A percentile compares a stretch with the other conserved stretches of the same genome.
These are phyloP conservation scores for Epicoccum nigrum DNA, from an alignment of 2,329 filamentous ascomycete species.

Conservation along the genomic window DNA sequence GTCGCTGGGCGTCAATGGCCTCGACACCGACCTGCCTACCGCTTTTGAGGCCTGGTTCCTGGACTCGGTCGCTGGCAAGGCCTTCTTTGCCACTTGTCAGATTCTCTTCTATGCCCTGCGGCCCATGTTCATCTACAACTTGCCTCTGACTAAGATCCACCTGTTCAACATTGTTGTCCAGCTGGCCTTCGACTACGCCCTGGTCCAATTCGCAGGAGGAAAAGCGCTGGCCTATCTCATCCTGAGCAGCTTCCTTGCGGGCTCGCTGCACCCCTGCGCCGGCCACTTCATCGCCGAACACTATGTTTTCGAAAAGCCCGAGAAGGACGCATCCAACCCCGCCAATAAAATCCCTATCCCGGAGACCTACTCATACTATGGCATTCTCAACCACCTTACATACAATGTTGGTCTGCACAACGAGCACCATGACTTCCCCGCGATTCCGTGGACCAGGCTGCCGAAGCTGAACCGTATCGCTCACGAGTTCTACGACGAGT, in stretches of 20 bases:
- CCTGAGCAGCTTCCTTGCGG: conserved; percentile 89
- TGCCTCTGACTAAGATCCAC: conserved; percentile 87
- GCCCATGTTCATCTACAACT: conserved; percentile 90
- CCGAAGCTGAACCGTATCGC: conserved; percentile 79
- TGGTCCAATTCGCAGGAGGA: conserved; percentile 66
- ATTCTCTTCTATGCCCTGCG: conserved; percentile 98
- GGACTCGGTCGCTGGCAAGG: conserved; percentile 92
- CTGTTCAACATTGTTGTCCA: conserved; percentile 80
- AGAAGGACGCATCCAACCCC: conserved; percentile 64
- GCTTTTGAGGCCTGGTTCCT: conserved; percentile 89
- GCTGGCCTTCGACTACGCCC: conserved; percentile 73
- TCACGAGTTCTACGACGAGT: conserved; percentile 85
- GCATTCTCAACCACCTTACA: conserved; percentile 85
- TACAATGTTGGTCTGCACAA: conserved; percentile 99
- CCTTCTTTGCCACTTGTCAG: conserved; percentile 99
- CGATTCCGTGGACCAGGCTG: conserved; percentile 90
- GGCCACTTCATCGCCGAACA: conserved; percentile 99
- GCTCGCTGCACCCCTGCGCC: conserved; percentile 89
- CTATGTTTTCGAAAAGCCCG: conserved; percentile 56
- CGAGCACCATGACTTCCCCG: conserved; percentile 98
- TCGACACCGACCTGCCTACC: conserved; percentile 95
- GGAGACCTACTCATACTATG: conserved; percentile 98
- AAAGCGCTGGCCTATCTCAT: conserved; percentile 82
- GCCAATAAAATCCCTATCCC: conserved; percentile 64
- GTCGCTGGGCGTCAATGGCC: conserved; percentile 91